Evolutionary conservation across 73 alveolate species (phyloP).

Genomic region (Paramecium octaurelia): DNA sequence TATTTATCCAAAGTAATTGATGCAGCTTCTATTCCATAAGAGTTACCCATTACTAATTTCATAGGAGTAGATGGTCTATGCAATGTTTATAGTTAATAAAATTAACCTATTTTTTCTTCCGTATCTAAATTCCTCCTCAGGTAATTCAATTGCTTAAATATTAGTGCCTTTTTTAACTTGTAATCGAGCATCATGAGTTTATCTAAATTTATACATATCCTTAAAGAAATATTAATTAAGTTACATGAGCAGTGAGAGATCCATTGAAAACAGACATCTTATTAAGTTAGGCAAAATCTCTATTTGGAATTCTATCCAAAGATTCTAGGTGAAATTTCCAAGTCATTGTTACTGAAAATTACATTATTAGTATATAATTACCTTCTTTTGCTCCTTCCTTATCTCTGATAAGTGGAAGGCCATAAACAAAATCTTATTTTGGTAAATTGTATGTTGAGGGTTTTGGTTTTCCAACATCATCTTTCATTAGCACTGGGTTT

Average conservation of each 20-base stretch:
- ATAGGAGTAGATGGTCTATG: constrained; percentile 80
- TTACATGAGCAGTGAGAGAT: constrained; percentile 55
- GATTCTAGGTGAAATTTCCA: constrained; percentile 78
- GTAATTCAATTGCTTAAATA: constrained; percentile 37
- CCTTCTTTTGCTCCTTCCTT: constrained; percentile 83
- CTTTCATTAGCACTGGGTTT: constrained; percentile 80
- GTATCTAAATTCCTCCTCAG: constrained; percentile 63
- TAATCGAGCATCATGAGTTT: constrained; percentile 45
- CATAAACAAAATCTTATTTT: constrained; percentile 74
- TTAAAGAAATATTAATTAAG: background rate
- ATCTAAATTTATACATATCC: constrained; percentile 40
- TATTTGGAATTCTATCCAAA: constrained; percentile 63
- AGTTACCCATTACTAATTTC: constrained; percentile 69
- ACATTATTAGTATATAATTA: background rate
- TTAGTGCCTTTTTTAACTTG: constrained; percentile 39
- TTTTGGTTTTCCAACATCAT: constrained; percentile 86
- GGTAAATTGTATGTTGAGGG: constrained; percentile 80
- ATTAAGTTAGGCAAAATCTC: constrained; percentile 75
- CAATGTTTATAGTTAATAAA: background rate
- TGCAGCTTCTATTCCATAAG: constrained; percentile 72
- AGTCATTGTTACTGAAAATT: constrained; percentile 62
- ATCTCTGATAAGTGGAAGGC: constrained; percentile 75
- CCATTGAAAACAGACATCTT: constrained; percentile 71
- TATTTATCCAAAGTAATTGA: background rate
- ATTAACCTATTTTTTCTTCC: constrained; percentile 52